Conservation (phyloP, 805 yeast genomes). For the Scheffersomyces ergatensis region DNA sequence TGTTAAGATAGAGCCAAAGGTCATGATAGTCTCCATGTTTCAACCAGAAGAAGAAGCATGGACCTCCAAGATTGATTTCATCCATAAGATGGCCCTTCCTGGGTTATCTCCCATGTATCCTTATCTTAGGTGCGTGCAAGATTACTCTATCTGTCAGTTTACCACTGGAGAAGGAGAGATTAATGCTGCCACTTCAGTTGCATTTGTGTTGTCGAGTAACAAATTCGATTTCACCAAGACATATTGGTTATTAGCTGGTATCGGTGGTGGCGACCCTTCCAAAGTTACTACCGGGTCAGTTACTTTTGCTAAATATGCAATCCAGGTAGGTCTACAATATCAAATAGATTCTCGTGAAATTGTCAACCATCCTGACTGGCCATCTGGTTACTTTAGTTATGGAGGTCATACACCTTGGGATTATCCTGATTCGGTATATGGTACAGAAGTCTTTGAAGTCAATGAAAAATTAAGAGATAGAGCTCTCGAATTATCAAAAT, state of each 20-base stretch:
- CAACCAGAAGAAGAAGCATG: constrained; percentile 51
- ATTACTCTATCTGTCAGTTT: constrained; percentile 52
- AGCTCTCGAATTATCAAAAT: constrained; percentile 50
- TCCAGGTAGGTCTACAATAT: constrained; percentile 60
- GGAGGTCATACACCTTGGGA: constrained; percentile 48
- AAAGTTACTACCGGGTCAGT: constrained; percentile 58
- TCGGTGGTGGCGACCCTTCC: constrained; percentile 62
- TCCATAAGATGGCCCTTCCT: constrained; percentile 56
- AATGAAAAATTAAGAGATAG: constrained; percentile 58
- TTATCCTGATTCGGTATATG: constrained; percentile 56
- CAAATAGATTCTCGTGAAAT: constrained; percentile 52
- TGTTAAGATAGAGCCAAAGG: constrained; percentile 42
- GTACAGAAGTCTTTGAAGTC: constrained; percentile 64
- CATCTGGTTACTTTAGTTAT: constrained; percentile 58
- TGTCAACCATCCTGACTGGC: constrained; percentile 45
- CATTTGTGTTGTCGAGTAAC: constrained; percentile 57
- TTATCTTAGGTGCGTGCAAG: constrained; percentile 49
- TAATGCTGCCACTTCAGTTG: constrained; percentile 60
- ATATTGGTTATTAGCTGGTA: constrained; percentile 39
- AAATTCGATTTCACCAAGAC: constrained; percentile 41
- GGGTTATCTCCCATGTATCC: constrained; percentile 67
- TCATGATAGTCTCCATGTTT: constrained; percentile 56
- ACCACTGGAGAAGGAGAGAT: constrained; percentile 70
- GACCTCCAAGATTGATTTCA: constrained; percentile 47
- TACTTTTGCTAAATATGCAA: constrained; percentile 58